Evolutionary conservation across 768 basidiomycete genomes (phyloP).

Genomic region (Xerocomellus dryophilus): DNA sequence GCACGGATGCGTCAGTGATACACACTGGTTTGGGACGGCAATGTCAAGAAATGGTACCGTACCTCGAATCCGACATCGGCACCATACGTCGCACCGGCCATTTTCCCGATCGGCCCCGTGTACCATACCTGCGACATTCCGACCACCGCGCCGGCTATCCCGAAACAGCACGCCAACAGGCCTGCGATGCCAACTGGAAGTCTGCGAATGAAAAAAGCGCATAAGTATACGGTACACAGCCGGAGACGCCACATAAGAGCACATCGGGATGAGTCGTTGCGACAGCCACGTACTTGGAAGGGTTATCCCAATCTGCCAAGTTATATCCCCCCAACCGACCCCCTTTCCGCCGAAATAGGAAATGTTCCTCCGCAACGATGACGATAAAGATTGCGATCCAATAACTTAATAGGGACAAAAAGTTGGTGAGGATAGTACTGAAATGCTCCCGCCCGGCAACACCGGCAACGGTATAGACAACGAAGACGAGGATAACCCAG

Average conservation of each 20-base stretch:
- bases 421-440: slow-evolving; percentile 40
- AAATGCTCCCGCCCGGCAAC: slow-evolving; percentile 46
- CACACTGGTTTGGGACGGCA: neutral
- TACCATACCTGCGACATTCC: slow-evolving; percentile 56
- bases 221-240: too few species aligned
- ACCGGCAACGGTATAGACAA: slow-evolving; percentile 39
- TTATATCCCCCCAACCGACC: slow-evolving; percentile 51
- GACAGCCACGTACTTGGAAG: slow-evolving; percentile 25
- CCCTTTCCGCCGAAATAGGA: slow-evolving; percentile 40
- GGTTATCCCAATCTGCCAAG: slow-evolving; percentile 45
- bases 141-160: slow-evolving; percentile 47
- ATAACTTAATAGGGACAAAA: slow-evolving; percentile 44
- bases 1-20: neutral
- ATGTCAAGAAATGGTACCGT: neutral
- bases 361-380: slow-evolving; percentile 45
- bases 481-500: slow-evolving; percentile 43
- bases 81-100: slow-evolving; percentile 41
- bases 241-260: neutral
- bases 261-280: neutral
- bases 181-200: slow-evolving; percentile 50
- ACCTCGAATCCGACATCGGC: slow-evolving; percentile 58
- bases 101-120: slow-evolving; percentile 45
- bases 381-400: slow-evolving; percentile 48
- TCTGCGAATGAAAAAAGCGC: slow-evolving; percentile 14
- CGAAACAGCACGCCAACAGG: slow-evolving; percentile 44